Base-by-base conservation (phyloP, 2,329 filamentous ascomycete genomes). In the Penicillium vulpinum region DNA sequence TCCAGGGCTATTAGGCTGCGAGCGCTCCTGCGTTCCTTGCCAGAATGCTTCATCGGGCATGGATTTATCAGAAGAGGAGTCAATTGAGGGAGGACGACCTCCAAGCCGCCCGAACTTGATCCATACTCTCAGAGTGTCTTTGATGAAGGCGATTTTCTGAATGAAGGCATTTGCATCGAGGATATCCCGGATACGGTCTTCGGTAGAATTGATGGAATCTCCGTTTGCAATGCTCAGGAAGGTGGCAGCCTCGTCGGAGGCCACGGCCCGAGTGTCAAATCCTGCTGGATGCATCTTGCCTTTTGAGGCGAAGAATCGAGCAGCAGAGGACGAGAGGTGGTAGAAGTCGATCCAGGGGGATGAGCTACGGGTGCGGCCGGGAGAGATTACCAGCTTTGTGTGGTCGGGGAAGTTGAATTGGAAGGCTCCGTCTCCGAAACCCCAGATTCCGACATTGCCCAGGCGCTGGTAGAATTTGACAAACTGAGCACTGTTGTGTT, bases 321-420 rank as follows among this genome's bases (percentile, higher is more conserved):
- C 78, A 5, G 79, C 78, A 16, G 73, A 73, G 0, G 77, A 70
- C 1, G 78, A 78, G 5, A 81, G 72, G 53, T 80, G 78, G 59
- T 80, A 80, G 61, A 80, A 80, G 65, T 81, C 78, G 28, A 80
- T 67, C 72, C 74, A 77, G 13, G 72, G 73, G 4, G 75, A 73
- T 2, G 71, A 73, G 58, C 66, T 71, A 54, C 73, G 66, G n/a
- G 70, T 71, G 36, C 70, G 72, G 16, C 70, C 73, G 15, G 73
- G 70, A 5, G 78, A 76, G 33, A 81, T 67, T n/a, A 80, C 73
- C 13, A 81, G 70, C 60, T 81, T 81, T 13, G 79, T 81, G 58
- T 81, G 79, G 54, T 81, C 79, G 2, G 79, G 79, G 62, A 81
- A 81, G 61, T 81, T 81, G 69, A 81, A 80, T 67, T 80, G 79